Percentiles rank a stretch among this genome's conserved stretches.
phyloP scores from a whole-genome alignment of 2,329 filamentous ascomycete genomes.

The Aspergillus floridensis region DNA sequence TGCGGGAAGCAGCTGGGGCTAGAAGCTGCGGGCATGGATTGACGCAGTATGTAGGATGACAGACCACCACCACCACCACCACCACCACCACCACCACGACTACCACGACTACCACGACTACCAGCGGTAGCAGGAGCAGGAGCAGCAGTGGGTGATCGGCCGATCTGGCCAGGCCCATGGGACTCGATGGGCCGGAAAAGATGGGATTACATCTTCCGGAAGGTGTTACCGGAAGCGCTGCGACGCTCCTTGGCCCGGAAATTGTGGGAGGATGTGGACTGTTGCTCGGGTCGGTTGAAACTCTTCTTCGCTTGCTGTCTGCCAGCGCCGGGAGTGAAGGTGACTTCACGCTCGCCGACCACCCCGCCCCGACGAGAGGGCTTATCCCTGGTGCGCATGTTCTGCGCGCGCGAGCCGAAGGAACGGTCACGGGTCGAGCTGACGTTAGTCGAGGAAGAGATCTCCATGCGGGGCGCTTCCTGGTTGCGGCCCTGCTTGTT shows the following conservation, averaged over 20 bases:
- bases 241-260: conserved; percentile 44
- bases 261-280: conserved; percentile 2
- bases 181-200: background rate
- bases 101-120: no score
- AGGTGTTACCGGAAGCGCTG: conserved; percentile 50
- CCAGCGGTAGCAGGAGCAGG: background rate
- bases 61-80: background rate
- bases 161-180: background rate
- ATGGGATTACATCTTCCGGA: conserved; percentile 43
- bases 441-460: conserved; percentile 52
- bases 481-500: conserved; percentile 52
- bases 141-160: background rate
- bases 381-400: conserved; percentile 38
- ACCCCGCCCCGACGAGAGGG: conserved; percentile 34
- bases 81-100: no score
- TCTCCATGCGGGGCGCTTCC: conserved; percentile 54
- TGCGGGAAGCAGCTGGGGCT: background rate
- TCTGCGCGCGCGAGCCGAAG: conserved; percentile 57
- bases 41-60: background rate
- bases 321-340: conserved; percentile 54
- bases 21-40: background rate
- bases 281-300: conserved; percentile 13
- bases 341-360: conserved; percentile 56
- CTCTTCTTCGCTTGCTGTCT: conserved; percentile 36
- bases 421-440: conserved; percentile 51